These are phyloP conservation scores for Macaranga tanarius DNA, from an alignment of 441 rosid genomes.

Conservation along the genomic window DNA sequence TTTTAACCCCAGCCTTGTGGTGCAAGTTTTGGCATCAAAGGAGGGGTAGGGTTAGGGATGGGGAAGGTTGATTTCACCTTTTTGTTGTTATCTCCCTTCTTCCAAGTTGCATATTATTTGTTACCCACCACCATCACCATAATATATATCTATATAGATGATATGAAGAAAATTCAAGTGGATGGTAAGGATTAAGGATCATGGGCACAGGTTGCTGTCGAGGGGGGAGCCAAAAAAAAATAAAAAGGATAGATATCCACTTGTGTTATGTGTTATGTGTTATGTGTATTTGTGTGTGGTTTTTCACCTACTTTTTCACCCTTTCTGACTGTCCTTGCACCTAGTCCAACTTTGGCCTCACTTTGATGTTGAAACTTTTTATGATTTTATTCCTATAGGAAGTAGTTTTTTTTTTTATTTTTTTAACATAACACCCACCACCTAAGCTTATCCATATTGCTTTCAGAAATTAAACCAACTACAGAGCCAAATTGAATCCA, in stretches of 20 bases:
- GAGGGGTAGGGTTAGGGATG: constrained; percentile 25
- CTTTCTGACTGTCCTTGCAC: constrained; percentile 23
- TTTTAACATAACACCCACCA: constrained; percentile 19
- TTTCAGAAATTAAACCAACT: constrained; percentile 7
- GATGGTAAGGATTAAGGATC: constrained; percentile 38
- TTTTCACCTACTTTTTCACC: constrained; percentile 45
- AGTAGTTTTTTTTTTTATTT: background rate
- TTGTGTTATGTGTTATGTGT: constrained; percentile 8
- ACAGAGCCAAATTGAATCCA: background rate
- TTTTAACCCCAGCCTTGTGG: constrained; percentile 35
- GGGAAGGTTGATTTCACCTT: constrained; percentile 34
- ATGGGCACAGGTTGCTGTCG: constrained; percentile 36
- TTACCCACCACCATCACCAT: constrained; percentile 32
- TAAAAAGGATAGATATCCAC: constrained; percentile 23
- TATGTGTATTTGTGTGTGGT: constrained; percentile 7
- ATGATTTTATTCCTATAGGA: constrained; percentile 9
- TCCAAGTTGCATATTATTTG: constrained; percentile 28
- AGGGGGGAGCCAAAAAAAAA: background rate
- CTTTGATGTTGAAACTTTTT: constrained; percentile 31
- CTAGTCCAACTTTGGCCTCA: constrained; percentile 28
- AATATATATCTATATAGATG: too few species aligned
- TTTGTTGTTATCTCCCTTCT: constrained; percentile 33
- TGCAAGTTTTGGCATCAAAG: constrained; percentile 45
- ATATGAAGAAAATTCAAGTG: constrained; percentile 30
- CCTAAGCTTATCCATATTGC: constrained; percentile 17